Conservation (phyloP, 345 rosid species). For the Citrus maxima region DNA sequence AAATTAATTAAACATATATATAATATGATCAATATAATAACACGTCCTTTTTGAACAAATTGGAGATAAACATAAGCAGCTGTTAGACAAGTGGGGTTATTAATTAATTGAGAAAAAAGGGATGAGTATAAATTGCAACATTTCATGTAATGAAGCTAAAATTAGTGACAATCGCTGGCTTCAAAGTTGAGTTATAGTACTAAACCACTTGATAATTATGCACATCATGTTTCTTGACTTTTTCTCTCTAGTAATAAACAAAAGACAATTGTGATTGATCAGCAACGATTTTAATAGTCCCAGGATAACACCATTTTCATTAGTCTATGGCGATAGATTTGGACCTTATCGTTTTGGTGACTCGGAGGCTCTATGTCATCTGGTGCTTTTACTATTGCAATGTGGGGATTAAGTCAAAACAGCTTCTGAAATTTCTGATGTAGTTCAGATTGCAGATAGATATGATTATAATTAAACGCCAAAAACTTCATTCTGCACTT, state of each 20-base stretch:
- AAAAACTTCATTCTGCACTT: background rate
- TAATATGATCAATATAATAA: background rate
- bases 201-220: background rate
- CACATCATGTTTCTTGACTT: background rate
- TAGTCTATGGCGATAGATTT: background rate
- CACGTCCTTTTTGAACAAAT: background rate
- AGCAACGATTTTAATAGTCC: background rate
- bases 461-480: background rate
- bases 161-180: background rate
- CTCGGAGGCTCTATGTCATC: background rate
- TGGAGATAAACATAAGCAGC: background rate
- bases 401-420: background rate
- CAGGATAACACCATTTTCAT: background rate
- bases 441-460: background rate
- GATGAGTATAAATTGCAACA: background rate
- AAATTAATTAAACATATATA: background rate
- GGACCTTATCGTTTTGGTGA: background rate
- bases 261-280: background rate
- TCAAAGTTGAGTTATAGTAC: background rate
- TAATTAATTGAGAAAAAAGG: background rate
- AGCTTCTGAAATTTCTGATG: background rate
- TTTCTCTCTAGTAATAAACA: background rate
- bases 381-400: conserved; percentile 1
- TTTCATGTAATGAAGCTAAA: background rate
- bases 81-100: background rate